Evolutionary conservation across 768 basidiomycete genomes (phyloP), one percentile per base, ranked within the genome.

Genomic region (Collybiopsis confluens): DNA sequence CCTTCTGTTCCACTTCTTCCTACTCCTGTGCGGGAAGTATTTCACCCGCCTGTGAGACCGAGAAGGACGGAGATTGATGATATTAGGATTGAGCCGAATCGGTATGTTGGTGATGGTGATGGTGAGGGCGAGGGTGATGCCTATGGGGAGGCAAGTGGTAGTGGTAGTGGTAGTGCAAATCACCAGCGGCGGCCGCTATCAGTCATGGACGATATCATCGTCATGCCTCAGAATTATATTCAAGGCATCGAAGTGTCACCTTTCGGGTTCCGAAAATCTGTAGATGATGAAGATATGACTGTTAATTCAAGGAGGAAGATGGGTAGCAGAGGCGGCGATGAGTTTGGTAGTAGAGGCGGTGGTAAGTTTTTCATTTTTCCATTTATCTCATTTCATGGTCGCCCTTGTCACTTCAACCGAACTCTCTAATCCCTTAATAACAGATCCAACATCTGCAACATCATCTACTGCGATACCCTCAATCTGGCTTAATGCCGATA

Each of bases 401-500:
- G n/a, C n/a, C n/a, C n/a, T n/a, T n/a, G n/a, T n/a, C n/a, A n/a
- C n/a, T n/a, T n/a, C n/a, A n/a, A n/a, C n/a, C n/a, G n/a, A n/a
- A n/a, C n/a, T n/a, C n/a, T n/a, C n/a, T n/a, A n/a, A n/a, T n/a
- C n/a, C n/a, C n/a, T n/a, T n/a, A n/a, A n/a, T n/a, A n/a, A n/a
- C n/a, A n/a, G n/a, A n/a, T n/a, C n/a, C n/a, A n/a, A n/a, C n/a
- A n/a, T n/a, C n/a, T n/a, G n/a, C n/a, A n/a, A n/a, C n/a, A n/a
- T n/a, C n/a, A n/a, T n/a, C n/a, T n/a, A n/a, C n/a, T n/a, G n/a
- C 52, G 21, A 53, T 53, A n/a, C 43, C 52, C 11, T 53, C 52
- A 15, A 53, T 53, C 27, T 53, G 52, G 52, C 28, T 53, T 1
- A 33, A 53, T 21, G 52, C 52, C n/a, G 52, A 53, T 53, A n/a